A percentile compares a stretch with the other conserved stretches of the same genome.
These are phyloP conservation scores for Deakozyma indianensis DNA, from an alignment of 805 yeast species.

Conservation along the genomic window DNA sequence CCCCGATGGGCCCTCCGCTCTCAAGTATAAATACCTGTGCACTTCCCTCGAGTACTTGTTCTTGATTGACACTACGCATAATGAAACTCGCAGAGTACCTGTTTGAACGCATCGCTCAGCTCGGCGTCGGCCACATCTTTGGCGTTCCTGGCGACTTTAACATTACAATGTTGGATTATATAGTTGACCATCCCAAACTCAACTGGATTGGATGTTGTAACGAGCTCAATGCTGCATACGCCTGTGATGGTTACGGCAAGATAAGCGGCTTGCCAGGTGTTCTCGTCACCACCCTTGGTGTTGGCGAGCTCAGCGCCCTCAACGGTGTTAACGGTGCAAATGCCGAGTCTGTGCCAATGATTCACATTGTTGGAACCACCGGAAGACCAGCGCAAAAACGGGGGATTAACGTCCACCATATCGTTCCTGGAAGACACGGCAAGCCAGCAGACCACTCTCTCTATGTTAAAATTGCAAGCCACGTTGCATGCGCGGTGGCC, in stretches of 20 bases:
- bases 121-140: conserved; percentile 22
- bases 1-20: too few relatives aligned
- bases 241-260: conserved; percentile 82
- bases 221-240: conserved; percentile 79
- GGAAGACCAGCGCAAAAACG: conserved; percentile 24
- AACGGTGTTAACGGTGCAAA: conserved; percentile 75
- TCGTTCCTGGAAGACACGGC: conserved; percentile 19
- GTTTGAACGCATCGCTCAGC: conserved; percentile 20
- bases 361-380: conserved; percentile 79
- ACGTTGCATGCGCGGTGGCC: conserved; percentile 39
- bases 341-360: conserved; percentile 65
- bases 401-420: conserved; percentile 24
- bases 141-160: conserved; percentile 35
- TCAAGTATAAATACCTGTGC: too few relatives aligned
- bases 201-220: conserved; percentile 78
- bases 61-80: too few relatives aligned
- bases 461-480: conserved; percentile 47
- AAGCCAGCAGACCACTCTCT: conserved; percentile 49
- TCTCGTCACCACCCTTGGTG: conserved; percentile 66
- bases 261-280: conserved; percentile 51
- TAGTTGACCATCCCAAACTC: conserved; percentile 29
- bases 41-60: too few relatives aligned
- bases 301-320: conserved; percentile 75
- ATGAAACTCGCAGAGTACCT: conserved; percentile 18
- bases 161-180: conserved; percentile 25